phyloP scores from a whole-genome alignment of 1,139 yeast species.

The Geotrichum klebahnii region DNA sequence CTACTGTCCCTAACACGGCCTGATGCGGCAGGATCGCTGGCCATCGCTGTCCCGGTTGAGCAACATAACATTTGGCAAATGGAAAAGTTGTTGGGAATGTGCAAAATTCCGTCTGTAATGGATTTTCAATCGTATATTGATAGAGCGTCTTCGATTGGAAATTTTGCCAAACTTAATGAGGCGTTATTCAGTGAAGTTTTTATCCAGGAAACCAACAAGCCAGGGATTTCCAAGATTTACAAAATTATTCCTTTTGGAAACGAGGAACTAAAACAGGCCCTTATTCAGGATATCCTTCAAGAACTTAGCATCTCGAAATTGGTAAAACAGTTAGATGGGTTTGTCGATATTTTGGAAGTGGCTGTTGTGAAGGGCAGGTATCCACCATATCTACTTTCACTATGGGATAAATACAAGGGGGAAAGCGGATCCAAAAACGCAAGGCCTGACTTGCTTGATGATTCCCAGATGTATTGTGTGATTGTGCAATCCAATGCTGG shows the following conservation, averaged over 20 bases:
- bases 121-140: constrained; percentile 36
- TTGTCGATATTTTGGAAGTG: constrained; percentile 43
- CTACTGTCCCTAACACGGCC: constrained; percentile 42
- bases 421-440: constrained; percentile 35
- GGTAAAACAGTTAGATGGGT: constrained; percentile 43
- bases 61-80: constrained; percentile 35
- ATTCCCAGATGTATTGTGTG: constrained; percentile 45
- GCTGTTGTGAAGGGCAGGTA: constrained; percentile 47
- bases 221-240: constrained; percentile 35
- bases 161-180: constrained; percentile 43
- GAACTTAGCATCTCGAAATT: constrained; percentile 47
- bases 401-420: constrained; percentile 45
- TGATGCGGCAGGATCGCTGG: constrained; percentile 28
- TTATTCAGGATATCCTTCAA: constrained; percentile 45
- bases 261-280: constrained; percentile 43
- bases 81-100: constrained; percentile 39
- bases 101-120: constrained; percentile 36
- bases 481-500: constrained; percentile 50
- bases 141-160: constrained; percentile 24
- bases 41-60: constrained; percentile 36
- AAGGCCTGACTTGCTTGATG: constrained; percentile 41
- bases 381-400: constrained; percentile 41
- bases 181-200: constrained; percentile 49
- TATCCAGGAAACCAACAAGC: constrained; percentile 25
- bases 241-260: constrained; percentile 53